A percentile compares a stretch with the other conserved stretches of the same genome.
Evolutionary conservation across 148 eudicot genomes (phyloP).

Genomic region (Persicaria maculosa): DNA sequence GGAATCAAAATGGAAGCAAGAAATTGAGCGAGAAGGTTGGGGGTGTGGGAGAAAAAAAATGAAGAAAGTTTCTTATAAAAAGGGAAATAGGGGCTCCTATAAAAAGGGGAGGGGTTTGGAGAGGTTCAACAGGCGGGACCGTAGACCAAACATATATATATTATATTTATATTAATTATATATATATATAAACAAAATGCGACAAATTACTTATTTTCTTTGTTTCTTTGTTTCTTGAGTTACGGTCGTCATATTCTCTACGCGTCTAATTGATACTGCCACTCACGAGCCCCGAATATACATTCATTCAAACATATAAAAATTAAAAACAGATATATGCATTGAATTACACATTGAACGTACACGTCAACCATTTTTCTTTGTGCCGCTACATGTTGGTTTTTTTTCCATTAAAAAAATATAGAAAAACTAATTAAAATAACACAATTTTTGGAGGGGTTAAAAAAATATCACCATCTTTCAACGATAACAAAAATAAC

Average conservation of each 20-base stretch:
- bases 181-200: not conserved
- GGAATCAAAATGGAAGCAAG: not conserved
- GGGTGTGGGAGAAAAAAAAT: conserved; percentile 6
- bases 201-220: not conserved
- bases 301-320: not conserved
- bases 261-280: conserved; percentile 8
- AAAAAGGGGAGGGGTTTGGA: conserved; percentile 24
- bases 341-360: not conserved
- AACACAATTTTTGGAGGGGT: too few relatives aligned
- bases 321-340: not conserved
- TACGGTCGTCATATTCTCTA: conserved; percentile 1
- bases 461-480: too few relatives aligned
- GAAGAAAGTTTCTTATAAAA: conserved; percentile 8
- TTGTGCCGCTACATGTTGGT: too few relatives aligned
- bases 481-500: too few relatives aligned
- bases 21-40: not conserved
- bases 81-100: conserved; percentile 34
- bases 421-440: too few relatives aligned
- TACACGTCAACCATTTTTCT: conserved; percentile 4
- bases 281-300: not conserved
- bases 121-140: conserved; percentile 16
- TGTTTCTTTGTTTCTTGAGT: not conserved
- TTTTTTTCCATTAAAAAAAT: too few relatives aligned
- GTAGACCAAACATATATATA: conserved; percentile 14
- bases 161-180: not conserved